Percentiles rank a stretch among this genome's conserved stretches.
Evolutionary conservation across 495 filamentous ascomycete genomes (phyloP).

Genomic region (Parathielavia appendiculata): DNA sequence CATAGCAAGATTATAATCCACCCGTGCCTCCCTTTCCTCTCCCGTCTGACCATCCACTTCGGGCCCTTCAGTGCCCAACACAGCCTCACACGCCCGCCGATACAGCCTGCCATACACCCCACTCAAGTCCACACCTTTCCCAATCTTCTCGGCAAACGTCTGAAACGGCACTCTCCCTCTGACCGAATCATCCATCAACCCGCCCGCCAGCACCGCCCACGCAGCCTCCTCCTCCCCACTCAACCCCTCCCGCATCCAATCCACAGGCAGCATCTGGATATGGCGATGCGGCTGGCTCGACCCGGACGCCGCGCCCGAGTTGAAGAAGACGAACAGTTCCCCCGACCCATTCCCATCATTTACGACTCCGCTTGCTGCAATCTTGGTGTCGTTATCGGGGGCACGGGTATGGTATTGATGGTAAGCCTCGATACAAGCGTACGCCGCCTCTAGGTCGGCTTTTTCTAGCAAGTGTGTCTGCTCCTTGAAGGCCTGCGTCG

Average conservation of each 20-base stretch:
- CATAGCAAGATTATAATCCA: conserved; percentile 79
- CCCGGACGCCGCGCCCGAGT: conserved; percentile 70
- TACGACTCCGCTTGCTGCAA: not conserved
- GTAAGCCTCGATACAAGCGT: conserved; percentile 62
- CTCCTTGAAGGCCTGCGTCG: conserved; percentile 58
- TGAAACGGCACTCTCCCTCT: conserved; percentile 29
- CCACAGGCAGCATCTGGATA: conserved; percentile 69
- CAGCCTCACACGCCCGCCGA: conserved; percentile 40
- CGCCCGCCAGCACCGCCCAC: conserved; percentile 54
- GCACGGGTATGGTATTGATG: conserved; percentile 15
- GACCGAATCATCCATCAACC: conserved; percentile 28
- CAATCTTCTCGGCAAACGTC: conserved; percentile 22
- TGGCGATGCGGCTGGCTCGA: conserved; percentile 78
- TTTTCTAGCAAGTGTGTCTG: conserved; percentile 66
- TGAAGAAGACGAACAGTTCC: conserved; percentile 74
- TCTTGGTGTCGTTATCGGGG: not conserved
- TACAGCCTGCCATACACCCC: conserved; percentile 48
- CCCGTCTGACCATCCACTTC: conserved; percentile 5
- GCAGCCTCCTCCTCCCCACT: conserved; percentile 17
- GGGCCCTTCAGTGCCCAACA: conserved; percentile 14
- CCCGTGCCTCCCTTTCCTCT: conserved; percentile 45
- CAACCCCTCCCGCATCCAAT: conserved; percentile 56
- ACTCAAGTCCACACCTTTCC: conserved; percentile 25
- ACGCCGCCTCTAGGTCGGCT: conserved; percentile 60
- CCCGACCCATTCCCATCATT: conserved; percentile 28